A percentile compares a stretch with the other conserved stretches of the same genome.
These are phyloP conservation scores for Yarrowia sp. DNA, from an alignment of 805 yeast genomes.

Conservation along the genomic window DNA sequence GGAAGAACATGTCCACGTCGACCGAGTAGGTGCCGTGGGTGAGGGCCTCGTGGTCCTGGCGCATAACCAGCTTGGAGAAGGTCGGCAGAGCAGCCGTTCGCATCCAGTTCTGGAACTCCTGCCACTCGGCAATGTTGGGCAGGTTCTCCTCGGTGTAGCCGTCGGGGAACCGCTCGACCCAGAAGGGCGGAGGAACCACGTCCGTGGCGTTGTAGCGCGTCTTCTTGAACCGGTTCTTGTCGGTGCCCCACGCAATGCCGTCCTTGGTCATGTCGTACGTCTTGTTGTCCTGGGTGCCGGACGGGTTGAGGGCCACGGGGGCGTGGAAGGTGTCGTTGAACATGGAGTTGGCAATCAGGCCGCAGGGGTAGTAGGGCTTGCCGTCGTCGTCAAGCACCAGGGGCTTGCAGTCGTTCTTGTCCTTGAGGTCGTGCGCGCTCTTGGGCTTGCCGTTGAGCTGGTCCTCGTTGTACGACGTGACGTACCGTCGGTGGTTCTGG, in stretches of 20 bases:
- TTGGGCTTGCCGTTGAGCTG: slow-evolving; percentile 81
- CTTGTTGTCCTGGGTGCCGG: slow-evolving; percentile 35
- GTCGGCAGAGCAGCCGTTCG: slow-evolving; percentile 91
- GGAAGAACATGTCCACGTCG: slow-evolving; percentile 71
- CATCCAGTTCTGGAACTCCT: slow-evolving; percentile 95
- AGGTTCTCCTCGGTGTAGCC: slow-evolving; percentile 84
- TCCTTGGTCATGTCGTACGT: slow-evolving; percentile 47
- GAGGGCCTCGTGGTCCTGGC: slow-evolving; percentile 60
- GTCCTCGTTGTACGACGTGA: slow-evolving; percentile 72
- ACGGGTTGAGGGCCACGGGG: slow-evolving; percentile 43
- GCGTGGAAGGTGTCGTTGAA: slow-evolving; percentile 82
- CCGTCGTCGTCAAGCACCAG: slow-evolving; percentile 52
- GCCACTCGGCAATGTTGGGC: slow-evolving; percentile 75
- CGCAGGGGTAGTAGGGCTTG: slow-evolving; percentile 84
- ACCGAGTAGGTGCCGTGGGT: slow-evolving; percentile 67
- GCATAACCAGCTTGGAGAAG: slow-evolving; percentile 77
- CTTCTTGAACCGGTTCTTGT: slow-evolving; percentile 65
- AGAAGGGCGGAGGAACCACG: slow-evolving; percentile 92
- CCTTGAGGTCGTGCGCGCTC: slow-evolving; percentile 47
- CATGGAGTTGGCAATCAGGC: slow-evolving; percentile 85
- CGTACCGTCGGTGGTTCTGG: slow-evolving; percentile 94
- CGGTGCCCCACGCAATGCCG: slow-evolving; percentile 85
- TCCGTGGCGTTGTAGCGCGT: slow-evolving; percentile 65
- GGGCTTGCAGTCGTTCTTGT: slow-evolving; percentile 61
- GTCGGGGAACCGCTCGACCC: slow-evolving; percentile 75